Evolutionary conservation across 2,329 filamentous ascomycete genomes (phyloP).

Genomic region (Aspergillus jensenii): DNA sequence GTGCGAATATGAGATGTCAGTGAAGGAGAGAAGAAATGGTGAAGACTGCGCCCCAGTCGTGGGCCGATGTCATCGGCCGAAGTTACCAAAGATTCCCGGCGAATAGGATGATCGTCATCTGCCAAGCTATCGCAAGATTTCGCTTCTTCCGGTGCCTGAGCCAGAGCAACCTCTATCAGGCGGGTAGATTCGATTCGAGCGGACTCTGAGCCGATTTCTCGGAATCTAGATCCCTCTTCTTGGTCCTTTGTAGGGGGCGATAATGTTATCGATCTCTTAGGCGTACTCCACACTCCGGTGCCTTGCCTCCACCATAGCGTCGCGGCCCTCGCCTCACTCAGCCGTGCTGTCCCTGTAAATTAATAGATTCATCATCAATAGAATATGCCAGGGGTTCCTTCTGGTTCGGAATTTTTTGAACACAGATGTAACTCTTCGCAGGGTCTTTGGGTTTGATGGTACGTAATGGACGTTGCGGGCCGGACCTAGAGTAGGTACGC

Average conservation of each 20-base stretch:
- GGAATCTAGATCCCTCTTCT: neutral
- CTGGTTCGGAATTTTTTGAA: too few species aligned
- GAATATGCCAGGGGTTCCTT: too few species aligned
- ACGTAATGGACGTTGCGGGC: neutral
- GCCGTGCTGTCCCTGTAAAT: too few species aligned
- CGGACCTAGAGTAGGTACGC: neutral
- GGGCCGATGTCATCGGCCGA: conserved; percentile 35
- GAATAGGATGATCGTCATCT: conserved; percentile 60
- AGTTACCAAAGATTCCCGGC: conserved; percentile 27
- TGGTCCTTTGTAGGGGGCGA: neutral
- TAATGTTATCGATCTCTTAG: neutral
- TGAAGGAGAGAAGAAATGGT: conserved; percentile 20
- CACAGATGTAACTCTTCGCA: neutral
- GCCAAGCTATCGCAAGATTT: conserved; percentile 18
- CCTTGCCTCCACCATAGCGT: neutral
- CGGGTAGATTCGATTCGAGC: neutral
- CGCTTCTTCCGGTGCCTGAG: conserved; percentile 16
- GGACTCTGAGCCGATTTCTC: neutral
- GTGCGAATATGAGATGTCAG: conserved; percentile 6
- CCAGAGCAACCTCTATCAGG: conserved; percentile 2
- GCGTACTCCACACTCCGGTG: neutral
- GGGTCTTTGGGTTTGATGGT: neutral
- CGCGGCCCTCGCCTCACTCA: too few species aligned
- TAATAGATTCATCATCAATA: too few species aligned
- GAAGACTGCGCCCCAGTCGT: conserved; percentile 20